Base-by-base conservation (phyloP, 1,284 basidiomycete species). In the Rhodotorula sp. region DNA sequence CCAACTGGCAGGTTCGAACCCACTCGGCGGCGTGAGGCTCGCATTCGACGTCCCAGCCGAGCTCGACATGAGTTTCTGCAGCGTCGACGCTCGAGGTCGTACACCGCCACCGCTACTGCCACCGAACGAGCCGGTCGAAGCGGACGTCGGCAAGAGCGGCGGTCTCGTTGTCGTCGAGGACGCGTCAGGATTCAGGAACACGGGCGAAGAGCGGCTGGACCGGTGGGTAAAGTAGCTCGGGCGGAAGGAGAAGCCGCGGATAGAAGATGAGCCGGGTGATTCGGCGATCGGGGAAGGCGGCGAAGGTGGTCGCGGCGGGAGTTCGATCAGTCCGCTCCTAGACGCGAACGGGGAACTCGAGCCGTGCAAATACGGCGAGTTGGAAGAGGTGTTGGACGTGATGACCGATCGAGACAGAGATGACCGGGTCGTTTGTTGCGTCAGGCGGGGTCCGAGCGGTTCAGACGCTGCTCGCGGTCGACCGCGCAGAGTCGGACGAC, bases 321-420 rank as follows among this genome's bases (percentile, higher is more conserved):
- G 51, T 58, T 72, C 67, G 67, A 72, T 69, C 43, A 72, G 23
- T 0, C 70, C 70, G 48, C 58, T 68, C n/a, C 70, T 64, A 3
- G 64, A 66, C 0, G 70, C 67, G 47, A 72, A 72, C 12, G 70
- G 70, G 5, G 70, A 72, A 6, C 58, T 60, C 10, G 60, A 63
- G 5, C 67, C 67, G 6, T 62, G 67, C 56, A 62, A 47, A 43
- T 58, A 68, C 18, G 61, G 61, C 21, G 62, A 51, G 34, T 46
- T 10, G 10, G 39, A 29, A 18, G 26, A 20, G 26, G 26, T 18
- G 43, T 60, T n/a, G n/a, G n/a, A 15, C 23, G 15, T 18, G 43
- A 46, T 14, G 43, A 46, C 26, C 15, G 14, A 58, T 43, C 23
- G 49, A 3, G 56, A 16, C 20, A 23, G 15, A 23, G 56, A 47